A percentile compares a stretch with the other conserved stretches of the same genome.
Evolutionary conservation across 2,329 filamentous ascomycete genomes (phyloP).

Genomic region (Venturiaceae sp.): DNA sequence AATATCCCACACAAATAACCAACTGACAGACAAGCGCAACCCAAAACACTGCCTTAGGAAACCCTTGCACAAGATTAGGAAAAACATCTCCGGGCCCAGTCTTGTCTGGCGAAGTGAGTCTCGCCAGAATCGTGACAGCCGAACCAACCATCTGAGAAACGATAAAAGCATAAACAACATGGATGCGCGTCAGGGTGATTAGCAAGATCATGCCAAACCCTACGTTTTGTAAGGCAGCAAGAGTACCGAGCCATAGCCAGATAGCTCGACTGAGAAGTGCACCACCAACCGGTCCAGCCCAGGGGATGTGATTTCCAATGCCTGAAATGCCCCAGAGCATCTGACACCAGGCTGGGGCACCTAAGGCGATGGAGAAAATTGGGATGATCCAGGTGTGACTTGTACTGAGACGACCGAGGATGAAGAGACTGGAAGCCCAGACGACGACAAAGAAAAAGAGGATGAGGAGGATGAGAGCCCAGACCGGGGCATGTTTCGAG

Average conservation of each 20-base stretch:
- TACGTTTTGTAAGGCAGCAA: slow-evolving; percentile 56
- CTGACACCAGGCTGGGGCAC: slow-evolving; percentile 57
- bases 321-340: slow-evolving; percentile 56
- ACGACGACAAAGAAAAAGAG: slow-evolving; percentile 44
- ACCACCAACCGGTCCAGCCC: slow-evolving; percentile 44
- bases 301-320: slow-evolving; percentile 52
- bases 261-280: slow-evolving; percentile 47
- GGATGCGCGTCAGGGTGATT: slow-evolving; percentile 52
- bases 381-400: slow-evolving; percentile 57
- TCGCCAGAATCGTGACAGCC: slow-evolving; percentile 50
- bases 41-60: slow-evolving; percentile 47
- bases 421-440: slow-evolving; percentile 44
- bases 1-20: too few species aligned
- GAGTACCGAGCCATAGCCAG: slow-evolving; percentile 59
- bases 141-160: slow-evolving; percentile 53
- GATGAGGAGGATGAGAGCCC: slow-evolving; percentile 49
- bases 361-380: slow-evolving; percentile 57
- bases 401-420: slow-evolving; percentile 44
- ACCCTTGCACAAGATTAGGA: slow-evolving; percentile 46
- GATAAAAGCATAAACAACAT: slow-evolving; percentile 53
- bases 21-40: slow-evolving; percentile 33
- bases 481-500: slow-evolving; percentile 44
- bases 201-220: slow-evolving; percentile 60
- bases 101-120: slow-evolving; percentile 50
- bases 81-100: slow-evolving; percentile 55